These are phyloP conservation scores for Poa pratensis DNA, from an alignment of 176 grass and related monocot genomes.

Conservation along the genomic window DNA sequence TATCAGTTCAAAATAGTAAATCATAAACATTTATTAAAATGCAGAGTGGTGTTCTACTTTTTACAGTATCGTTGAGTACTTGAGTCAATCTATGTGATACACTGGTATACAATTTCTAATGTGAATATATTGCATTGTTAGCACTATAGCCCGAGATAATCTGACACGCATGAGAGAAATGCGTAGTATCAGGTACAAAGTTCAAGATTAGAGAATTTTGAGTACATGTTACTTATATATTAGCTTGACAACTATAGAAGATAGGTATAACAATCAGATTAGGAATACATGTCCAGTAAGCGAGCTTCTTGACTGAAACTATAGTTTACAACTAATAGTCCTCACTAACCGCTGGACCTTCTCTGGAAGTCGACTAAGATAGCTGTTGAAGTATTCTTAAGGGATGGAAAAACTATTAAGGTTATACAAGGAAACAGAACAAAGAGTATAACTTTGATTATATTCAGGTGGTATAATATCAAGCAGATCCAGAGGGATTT, in stretches of 20 bases:
- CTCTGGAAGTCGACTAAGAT: not conserved
- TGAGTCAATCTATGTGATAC: constrained; percentile 16
- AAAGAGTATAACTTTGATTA: not conserved
- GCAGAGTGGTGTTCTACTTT: constrained; percentile 15
- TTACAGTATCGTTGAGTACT: constrained; percentile 21
- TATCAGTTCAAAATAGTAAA: constrained; percentile 26
- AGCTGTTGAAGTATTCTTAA: constrained; percentile 3
- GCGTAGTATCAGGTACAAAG: not conserved
- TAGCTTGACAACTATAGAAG: not conserved
- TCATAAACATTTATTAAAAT: constrained; percentile 2
- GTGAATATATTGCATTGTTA: not conserved
- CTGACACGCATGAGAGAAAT: constrained; percentile 14
- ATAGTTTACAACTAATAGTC: not conserved
- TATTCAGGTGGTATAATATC: constrained; percentile 11
- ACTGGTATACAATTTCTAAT: not conserved
- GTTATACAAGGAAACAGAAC: constrained; percentile 2
- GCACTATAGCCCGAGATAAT: not conserved
- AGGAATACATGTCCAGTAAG: not conserved
- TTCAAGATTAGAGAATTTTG: not conserved
- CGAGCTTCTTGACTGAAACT: not conserved
- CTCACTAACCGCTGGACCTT: constrained; percentile 3
- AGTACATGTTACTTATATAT: constrained; percentile 17
- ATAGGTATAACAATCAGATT: constrained; percentile 12
- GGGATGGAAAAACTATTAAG: not conserved
- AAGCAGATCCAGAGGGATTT: constrained; percentile 5